phyloP scores from a whole-genome alignment of 1,139 yeast species.

The Nadsonia commutata region DNA sequence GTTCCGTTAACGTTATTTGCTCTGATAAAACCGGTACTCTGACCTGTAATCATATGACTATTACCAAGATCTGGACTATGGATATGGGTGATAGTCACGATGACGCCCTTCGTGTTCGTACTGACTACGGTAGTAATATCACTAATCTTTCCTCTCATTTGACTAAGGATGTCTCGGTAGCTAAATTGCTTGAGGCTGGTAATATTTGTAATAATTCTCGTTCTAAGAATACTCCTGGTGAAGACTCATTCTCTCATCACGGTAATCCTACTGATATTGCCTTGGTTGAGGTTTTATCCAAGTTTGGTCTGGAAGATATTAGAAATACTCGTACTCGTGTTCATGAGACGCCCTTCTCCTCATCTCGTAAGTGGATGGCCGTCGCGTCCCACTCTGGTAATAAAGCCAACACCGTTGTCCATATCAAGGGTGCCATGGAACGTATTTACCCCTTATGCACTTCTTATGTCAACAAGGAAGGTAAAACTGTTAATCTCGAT shows the following conservation, averaged over 20 bases:
- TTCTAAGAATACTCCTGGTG: conserved; percentile 25
- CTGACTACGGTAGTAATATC: conserved; percentile 1
- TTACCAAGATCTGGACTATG: conserved; percentile 69
- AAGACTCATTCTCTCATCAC: conserved; percentile 52
- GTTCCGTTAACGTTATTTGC: conserved; percentile 89
- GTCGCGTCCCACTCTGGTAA: conserved; percentile 53
- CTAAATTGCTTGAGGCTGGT: conserved; percentile 44
- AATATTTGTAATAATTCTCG: conserved; percentile 68
- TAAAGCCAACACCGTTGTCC: conserved; percentile 38
- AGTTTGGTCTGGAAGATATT: conserved; percentile 56
- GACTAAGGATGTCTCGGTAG: conserved; percentile 11
- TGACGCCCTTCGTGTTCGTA: conserved; percentile 4
- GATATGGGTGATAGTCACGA: conserved; percentile 39
- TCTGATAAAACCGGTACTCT: conserved; percentile 92
- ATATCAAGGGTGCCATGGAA: conserved; percentile 84
- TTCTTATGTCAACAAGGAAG: conserved; percentile 42
- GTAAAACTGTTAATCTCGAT: conserved; percentile 37
- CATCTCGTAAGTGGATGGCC: conserved; percentile 81
- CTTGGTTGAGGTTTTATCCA: conserved; percentile 54
- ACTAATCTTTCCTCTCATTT: conserved; percentile 3
- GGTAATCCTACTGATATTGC: conserved; percentile 97
- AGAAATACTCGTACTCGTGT: conserved; percentile 45
- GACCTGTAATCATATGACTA: conserved; percentile 90
- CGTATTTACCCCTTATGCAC: conserved; percentile 50
- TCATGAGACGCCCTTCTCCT: conserved; percentile 73